Evolutionary conservation across 2,329 filamentous ascomycete species (phyloP).

Genomic region (Penicillium polonicum): DNA sequence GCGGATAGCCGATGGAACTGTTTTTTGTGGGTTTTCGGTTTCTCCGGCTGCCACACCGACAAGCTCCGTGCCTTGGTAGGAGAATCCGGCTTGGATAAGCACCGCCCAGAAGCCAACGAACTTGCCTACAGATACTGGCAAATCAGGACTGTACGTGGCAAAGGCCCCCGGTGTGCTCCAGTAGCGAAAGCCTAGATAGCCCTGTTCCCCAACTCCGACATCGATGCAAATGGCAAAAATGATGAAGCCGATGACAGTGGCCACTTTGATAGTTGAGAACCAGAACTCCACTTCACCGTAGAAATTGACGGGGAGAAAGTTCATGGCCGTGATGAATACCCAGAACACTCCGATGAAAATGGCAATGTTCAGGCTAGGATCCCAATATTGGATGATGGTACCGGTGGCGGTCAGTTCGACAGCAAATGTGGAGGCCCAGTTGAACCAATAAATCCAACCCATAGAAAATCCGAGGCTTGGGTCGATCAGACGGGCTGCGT

Average conservation of each 20-base stretch:
- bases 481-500: conserved; percentile 71
- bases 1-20: conserved; percentile 68
- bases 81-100: conserved; percentile 45
- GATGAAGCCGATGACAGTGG: conserved; percentile 72
- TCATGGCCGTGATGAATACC: conserved; percentile 65
- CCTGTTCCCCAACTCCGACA: conserved; percentile 67
- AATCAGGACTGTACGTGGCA: conserved; percentile 60
- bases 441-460: conserved; percentile 83
- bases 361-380: conserved; percentile 59
- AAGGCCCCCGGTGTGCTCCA: conserved; percentile 71
- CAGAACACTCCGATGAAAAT: conserved; percentile 74
- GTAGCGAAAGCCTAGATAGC: conserved; percentile 72
- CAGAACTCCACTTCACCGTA: conserved; percentile 79
- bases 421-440: conserved; percentile 70
- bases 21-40: conserved; percentile 68
- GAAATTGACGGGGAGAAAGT: conserved; percentile 68
- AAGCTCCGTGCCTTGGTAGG: conserved; percentile 63
- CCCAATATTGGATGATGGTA: conserved; percentile 75
- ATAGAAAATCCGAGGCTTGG: conserved; percentile 71
- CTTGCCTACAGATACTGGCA: conserved; percentile 54
- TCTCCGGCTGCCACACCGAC: conserved; percentile 75
- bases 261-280: conserved; percentile 73
- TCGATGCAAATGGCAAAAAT: conserved; percentile 75
- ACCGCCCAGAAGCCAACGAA: conserved; percentile 62
- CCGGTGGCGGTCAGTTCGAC: conserved; percentile 72